Conservation (phyloP, 192 early-diverging fungal genomes). For the Chytriomyces confervae region DNA sequence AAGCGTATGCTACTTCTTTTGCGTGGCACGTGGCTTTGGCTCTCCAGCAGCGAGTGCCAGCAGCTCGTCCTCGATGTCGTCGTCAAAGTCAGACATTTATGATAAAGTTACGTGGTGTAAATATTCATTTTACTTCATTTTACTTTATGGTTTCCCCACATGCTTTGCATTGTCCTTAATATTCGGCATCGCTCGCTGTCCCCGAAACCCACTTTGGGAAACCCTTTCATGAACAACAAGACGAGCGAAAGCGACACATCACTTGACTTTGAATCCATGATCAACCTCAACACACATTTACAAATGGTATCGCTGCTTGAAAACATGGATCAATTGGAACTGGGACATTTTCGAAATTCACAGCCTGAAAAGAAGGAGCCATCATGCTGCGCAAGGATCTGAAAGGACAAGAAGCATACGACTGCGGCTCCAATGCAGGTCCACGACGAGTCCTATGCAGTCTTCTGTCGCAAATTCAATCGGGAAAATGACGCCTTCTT, state of each 20-base stretch:
- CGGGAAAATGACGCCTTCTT: too few relatives aligned
- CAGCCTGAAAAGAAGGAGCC: too few relatives aligned
- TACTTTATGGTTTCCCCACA: too few relatives aligned
- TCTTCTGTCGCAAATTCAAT: too few relatives aligned
- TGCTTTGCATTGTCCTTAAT: not conserved
- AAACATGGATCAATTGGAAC: slow-evolving; percentile 27
- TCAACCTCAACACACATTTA: slow-evolving; percentile 14
- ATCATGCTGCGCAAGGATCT: too few relatives aligned
- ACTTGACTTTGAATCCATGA: slow-evolving; percentile 13
- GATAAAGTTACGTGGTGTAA: too few relatives aligned
- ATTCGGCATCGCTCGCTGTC: not conserved
- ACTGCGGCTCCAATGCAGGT: too few relatives aligned
- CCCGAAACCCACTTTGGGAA: too few relatives aligned
- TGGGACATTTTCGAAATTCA: slow-evolving; percentile 14
- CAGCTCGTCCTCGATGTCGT: slow-evolving; percentile 13
- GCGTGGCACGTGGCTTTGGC: not conserved
- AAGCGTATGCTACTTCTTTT: not conserved
- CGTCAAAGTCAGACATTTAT: not conserved
- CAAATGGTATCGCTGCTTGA: slow-evolving; percentile 30
- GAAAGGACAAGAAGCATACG: too few relatives aligned
- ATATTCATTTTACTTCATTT: too few relatives aligned
- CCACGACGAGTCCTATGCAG: too few relatives aligned
- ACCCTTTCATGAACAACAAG: too few relatives aligned
- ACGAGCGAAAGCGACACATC: not conserved
- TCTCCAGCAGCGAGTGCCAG: slow-evolving; percentile 7